phyloP scores from a whole-genome alignment of 1,284 basidiomycete species.

The Porogramme epimiltina region DNA sequence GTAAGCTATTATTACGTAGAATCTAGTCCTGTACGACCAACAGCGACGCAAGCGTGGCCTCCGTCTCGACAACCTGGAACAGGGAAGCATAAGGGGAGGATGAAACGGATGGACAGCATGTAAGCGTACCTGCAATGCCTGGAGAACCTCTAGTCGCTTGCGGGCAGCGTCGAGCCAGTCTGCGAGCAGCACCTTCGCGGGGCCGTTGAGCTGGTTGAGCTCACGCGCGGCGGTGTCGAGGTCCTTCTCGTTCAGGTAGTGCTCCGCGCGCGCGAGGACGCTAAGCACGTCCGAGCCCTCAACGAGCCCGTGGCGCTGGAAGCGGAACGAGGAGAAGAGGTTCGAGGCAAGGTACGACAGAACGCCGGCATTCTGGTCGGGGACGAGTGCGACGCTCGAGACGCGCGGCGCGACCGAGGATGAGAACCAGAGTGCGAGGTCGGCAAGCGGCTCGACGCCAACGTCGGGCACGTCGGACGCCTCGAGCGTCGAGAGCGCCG shows the following conservation, averaged over 20 bases:
- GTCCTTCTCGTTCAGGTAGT: conserved; percentile 90
- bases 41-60: conserved; percentile 74
- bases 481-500: conserved; percentile 77
- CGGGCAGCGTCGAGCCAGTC: conserved; percentile 96
- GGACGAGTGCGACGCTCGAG: conserved; percentile 88
- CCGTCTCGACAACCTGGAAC: conserved; percentile 76
- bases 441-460: conserved; percentile 89
- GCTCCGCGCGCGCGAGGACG: conserved; percentile 88
- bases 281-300: conserved; percentile 85
- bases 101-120: background rate
- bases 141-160: conserved; percentile 87
- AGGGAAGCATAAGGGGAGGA: conserved; percentile 3
- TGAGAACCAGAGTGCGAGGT: conserved; percentile 90
- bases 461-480: conserved; percentile 75
- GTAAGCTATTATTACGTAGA: conserved; percentile 21
- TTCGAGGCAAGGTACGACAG: conserved; percentile 86
- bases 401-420: conserved; percentile 85
- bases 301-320: conserved; percentile 76
- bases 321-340: conserved; percentile 76
- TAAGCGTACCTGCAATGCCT: conserved; percentile 80
- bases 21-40: conserved; percentile 48
- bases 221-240: conserved; percentile 90
- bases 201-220: conserved; percentile 88
- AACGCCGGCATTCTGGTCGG: conserved; percentile 85
- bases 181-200: conserved; percentile 78